Base-by-base conservation (phyloP, 2,329 filamentous ascomycete species). In the Thermoascus crustaceus region DNA sequence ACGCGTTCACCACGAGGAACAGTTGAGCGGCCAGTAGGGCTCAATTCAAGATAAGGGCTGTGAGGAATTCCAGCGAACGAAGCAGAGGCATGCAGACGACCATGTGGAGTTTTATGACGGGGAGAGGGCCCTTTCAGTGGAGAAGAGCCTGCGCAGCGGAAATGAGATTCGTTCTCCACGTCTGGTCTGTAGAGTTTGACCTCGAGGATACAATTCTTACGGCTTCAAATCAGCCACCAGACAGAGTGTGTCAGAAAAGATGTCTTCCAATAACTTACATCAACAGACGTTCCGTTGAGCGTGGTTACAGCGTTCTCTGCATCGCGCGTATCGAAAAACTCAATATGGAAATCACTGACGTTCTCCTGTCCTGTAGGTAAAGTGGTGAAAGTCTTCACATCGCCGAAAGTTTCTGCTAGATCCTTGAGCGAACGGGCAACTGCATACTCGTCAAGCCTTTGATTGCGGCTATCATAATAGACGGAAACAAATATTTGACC, bases 401-500 rank as follows among this genome's bases (percentile, higher is more conserved):
- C 52, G 11, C 63, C 63, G 43, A 61, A 64, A 10, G 53, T 57
- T 32, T 49, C 49, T 11, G 57, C 49, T 27, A 61, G 49, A 13
- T 54, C 47, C 37, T 62, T 56, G 30, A 66, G 48, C 38, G 78
- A 69, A 31, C 66, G 57, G 40, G 76, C 80, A 11, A 63, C 46
- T 10, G 43, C 43, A 24, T 48, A 42, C 31, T 46, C 45, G 44
- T 55, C 51, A 19, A 58, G 42, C 8, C 32, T 42, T 1, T 45
- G 45, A 25, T 53, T 47, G n/a, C 47, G 38, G 13, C 52, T 50
- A 24, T 55, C 52, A 39, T 57, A 61, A 35, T 65, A 63, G 16
- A 72, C 69, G n/a, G 64, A 67, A 7, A 78, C 52, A 37, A 67
- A 59, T 24, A 78, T 52, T 48, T 78, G 72, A 11, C 73, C 76